Base-by-base conservation (phyloP, 352 stramenopile genomes). In the Phytophthora ohioensis region DNA sequence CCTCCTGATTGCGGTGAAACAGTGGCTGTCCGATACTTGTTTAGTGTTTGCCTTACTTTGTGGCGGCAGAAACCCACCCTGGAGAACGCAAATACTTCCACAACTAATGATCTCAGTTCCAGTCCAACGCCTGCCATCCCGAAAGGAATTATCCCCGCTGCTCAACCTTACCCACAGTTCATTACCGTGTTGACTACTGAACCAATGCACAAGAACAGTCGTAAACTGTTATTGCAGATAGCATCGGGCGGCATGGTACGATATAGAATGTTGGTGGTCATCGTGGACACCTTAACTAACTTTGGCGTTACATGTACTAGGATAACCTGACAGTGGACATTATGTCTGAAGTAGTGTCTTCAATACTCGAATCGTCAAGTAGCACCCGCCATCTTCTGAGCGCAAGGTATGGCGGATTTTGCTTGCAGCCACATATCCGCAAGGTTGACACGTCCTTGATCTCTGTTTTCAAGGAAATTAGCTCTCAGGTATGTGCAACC, bases 381-480 rank as follows among this genome's bases (percentile, higher is more conserved):
- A 69, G 31, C 11, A 17, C 13, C 21, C 27, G 3, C 4, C 56
- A 53, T 11, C 30, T 53, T 47, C 45, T 92, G 46, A 78, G 54
- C 17, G 54, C 80, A 17, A 59, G 56, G 46, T 87, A 78, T 35
- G 42, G 55, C 4, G 69, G 60, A 0, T 91, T 92, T 66, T 79
- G 58, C 36, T 73, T 90, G 27, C 46, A 67, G 34, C 10, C 47
- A 15, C 39, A 45, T 63, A 30, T 67, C 27, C 21, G 53, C 21
- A 5, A 17, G n/a, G 55, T 63, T 4, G 62, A 74, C 3, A 66
- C 80, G 8, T 73, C 80, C 1, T 32, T 91, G 12, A 69, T 81
- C 32, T 52, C 53, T 46, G 63, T 83, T 10, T 85, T 90, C 35
- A 82, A 84, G 48, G 78, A 90, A 35, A 74, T 91, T 35, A 89